Percentiles rank a stretch among this genome's conserved stretches.
phyloP scores from a whole-genome alignment of 2,329 filamentous ascomycete genomes.

The Talaromyces piceae region DNA sequence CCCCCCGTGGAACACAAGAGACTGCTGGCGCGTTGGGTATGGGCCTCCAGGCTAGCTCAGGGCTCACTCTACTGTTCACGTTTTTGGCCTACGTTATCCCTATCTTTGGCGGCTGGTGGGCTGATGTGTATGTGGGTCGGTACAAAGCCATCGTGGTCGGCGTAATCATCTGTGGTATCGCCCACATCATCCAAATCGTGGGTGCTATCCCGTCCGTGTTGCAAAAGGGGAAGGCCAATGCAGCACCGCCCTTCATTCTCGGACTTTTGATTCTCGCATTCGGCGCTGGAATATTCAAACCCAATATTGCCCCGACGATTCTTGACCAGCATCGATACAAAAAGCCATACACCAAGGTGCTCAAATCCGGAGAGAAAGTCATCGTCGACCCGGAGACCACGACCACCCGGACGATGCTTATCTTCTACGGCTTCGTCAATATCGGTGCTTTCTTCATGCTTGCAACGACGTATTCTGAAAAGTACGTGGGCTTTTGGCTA shows the following conservation, averaged over 20 bases:
- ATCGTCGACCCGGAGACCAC: constrained; percentile 65
- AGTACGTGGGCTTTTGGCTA: constrained; percentile 54
- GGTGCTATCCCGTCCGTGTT: constrained; percentile 35
- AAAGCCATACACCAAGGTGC: constrained; percentile 50
- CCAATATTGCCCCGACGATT: constrained; percentile 65
- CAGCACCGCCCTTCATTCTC: constrained; percentile 32
- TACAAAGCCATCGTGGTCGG: constrained; percentile 65
- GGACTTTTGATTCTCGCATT: constrained; percentile 30
- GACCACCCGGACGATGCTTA: constrained; percentile 56
- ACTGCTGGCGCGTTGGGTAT: constrained; percentile 54
- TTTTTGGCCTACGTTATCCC: constrained; percentile 59
- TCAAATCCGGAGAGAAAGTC: constrained; percentile 56
- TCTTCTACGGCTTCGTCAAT: constrained; percentile 69
- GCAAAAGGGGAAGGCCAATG: constrained; percentile 20
- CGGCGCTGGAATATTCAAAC: constrained; percentile 47
- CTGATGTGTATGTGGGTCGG: constrained; percentile 63
- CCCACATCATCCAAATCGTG: constrained; percentile 56
- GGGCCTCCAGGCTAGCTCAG: constrained; percentile 47
- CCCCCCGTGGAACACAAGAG: constrained; percentile 24
- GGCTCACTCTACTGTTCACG: constrained; percentile 52
- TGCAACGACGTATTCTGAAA: constrained; percentile 65
- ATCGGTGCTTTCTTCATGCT: constrained; percentile 55
- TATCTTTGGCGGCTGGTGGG: constrained; percentile 53
- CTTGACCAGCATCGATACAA: constrained; percentile 61
- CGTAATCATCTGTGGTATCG: constrained; percentile 41